phyloP scores from a whole-genome alignment of 306 rosid species.

The Corylus heterophylla region DNA sequence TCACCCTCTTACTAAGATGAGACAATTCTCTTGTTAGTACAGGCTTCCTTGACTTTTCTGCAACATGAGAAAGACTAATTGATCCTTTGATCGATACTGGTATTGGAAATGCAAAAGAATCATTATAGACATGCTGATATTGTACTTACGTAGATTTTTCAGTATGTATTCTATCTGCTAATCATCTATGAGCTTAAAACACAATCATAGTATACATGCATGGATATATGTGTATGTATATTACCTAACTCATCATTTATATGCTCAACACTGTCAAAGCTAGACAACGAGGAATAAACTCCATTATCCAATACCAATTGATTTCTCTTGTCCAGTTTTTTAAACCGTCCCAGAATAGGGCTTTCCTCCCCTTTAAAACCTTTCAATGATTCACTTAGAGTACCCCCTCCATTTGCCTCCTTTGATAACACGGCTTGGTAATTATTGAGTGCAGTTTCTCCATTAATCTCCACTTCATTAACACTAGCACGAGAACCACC shows the following conservation, averaged over 20 bases:
- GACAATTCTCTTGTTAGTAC: conserved; percentile 30
- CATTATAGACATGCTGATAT: not conserved
- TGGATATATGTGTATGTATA: not conserved
- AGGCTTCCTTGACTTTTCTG: conserved; percentile 48
- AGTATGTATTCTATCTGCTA: conserved; percentile 24
- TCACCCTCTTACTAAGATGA: conserved; percentile 47
- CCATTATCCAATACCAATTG: conserved; percentile 36
- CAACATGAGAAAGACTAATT: conserved; percentile 15
- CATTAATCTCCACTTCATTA: conserved; percentile 30
- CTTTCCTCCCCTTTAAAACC: conserved; percentile 54
- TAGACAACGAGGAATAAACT: conserved; percentile 24
- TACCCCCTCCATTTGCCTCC: conserved; percentile 33
- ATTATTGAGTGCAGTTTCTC: conserved; percentile 26
- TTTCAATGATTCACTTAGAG: conserved; percentile 29
- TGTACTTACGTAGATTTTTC: not conserved
- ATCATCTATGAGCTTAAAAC: conserved; percentile 22
- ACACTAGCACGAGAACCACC: conserved; percentile 26
- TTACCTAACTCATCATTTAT: conserved; percentile 55
- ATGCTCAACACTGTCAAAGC: conserved; percentile 28
- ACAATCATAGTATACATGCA: not conserved
- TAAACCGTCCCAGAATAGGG: conserved; percentile 52
- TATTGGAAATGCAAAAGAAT: not conserved
- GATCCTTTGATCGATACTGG: not conserved
- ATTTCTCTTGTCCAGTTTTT: conserved; percentile 44
- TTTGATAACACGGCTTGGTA: conserved; percentile 33